Percentiles rank a stretch among this genome's conserved stretches.
These are phyloP conservation scores for Xanthoconium purpureum DNA, from an alignment of 768 basidiomycete species.

Conservation along the genomic window DNA sequence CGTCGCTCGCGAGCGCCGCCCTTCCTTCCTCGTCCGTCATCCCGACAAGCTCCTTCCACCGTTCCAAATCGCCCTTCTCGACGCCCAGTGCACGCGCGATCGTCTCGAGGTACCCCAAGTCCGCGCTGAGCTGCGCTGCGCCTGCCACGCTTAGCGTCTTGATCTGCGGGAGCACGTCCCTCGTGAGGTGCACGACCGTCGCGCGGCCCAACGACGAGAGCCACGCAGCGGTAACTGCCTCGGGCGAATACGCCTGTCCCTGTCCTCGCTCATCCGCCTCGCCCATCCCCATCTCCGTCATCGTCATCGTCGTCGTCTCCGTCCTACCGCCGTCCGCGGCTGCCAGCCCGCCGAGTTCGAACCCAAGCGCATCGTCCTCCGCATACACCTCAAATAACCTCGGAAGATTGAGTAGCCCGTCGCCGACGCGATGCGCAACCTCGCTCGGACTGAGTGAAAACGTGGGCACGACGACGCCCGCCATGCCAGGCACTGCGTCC, in stretches of 20 bases:
- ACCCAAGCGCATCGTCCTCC: slow-evolving; percentile 85
- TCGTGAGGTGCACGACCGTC: slow-evolving; percentile 71
- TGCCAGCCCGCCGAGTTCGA: slow-evolving; percentile 81
- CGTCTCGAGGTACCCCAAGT: slow-evolving; percentile 87
- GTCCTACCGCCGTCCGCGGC: slow-evolving; percentile 50
- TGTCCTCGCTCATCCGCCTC: background rate
- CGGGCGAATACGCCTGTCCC: slow-evolving; percentile 45
- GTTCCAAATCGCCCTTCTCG: slow-evolving; percentile 73
- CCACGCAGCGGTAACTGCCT: slow-evolving; percentile 87
- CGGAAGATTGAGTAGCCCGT: slow-evolving; percentile 92
- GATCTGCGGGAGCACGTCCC: slow-evolving; percentile 69
- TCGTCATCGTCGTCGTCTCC: slow-evolving; percentile 20
- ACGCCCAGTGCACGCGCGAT: slow-evolving; percentile 90
- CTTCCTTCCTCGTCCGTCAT: slow-evolving; percentile 50
- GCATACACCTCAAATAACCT: slow-evolving; percentile 93
- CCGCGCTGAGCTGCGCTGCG: slow-evolving; percentile 79
- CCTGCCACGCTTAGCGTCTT: slow-evolving; percentile 59
- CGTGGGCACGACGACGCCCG: slow-evolving; percentile 64
- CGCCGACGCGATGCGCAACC: slow-evolving; percentile 82
- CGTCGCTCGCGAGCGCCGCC: slow-evolving; percentile 15
- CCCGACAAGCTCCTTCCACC: slow-evolving; percentile 72
- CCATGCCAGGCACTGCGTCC: slow-evolving; percentile 29
- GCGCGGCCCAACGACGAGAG: slow-evolving; percentile 84
- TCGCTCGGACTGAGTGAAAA: slow-evolving; percentile 94
- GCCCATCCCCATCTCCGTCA: slow-evolving; percentile 3